Evolutionary conservation across 768 basidiomycete genomes (phyloP).

Genomic region (Xerocomellus chrysenteron): DNA sequence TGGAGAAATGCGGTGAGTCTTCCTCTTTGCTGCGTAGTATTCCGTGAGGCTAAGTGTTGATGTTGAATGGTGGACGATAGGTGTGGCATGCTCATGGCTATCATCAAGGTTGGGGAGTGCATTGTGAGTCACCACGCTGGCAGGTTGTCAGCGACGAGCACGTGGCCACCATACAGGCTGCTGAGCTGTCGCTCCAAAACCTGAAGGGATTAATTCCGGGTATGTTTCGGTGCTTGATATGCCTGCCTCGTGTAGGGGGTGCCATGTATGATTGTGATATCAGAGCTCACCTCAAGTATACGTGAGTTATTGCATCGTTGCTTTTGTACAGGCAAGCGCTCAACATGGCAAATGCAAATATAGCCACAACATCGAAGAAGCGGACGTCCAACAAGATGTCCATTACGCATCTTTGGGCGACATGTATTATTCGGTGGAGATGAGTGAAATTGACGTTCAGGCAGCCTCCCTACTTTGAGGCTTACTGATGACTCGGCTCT

Average conservation of each 20-base stretch:
- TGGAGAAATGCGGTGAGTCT: constrained; percentile 10
- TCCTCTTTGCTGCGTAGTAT: neutral
- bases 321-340: neutral
- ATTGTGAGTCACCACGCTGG: neutral
- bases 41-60: neutral
- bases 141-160: neutral
- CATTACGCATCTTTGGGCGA: neutral
- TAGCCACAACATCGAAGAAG: neutral
- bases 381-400: neutral
- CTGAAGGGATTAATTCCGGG: no score
- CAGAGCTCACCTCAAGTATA: neutral
- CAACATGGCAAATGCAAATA: neutral
- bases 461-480: no score
- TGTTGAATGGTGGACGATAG: neutral
- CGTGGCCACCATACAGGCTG: neutral
- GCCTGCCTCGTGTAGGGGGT: neutral
- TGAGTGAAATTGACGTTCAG: neutral
- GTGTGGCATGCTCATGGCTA: neutral
- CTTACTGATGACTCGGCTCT: no score
- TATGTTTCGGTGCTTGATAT: neutral
- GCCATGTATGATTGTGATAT: neutral
- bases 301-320: neutral
- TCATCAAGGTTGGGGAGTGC: neutral
- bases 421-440: neutral
- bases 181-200: neutral